These are phyloP conservation scores for Scenedesmus sp. DNA, from an alignment of 163 green algal species.

Conservation along the genomic window DNA sequence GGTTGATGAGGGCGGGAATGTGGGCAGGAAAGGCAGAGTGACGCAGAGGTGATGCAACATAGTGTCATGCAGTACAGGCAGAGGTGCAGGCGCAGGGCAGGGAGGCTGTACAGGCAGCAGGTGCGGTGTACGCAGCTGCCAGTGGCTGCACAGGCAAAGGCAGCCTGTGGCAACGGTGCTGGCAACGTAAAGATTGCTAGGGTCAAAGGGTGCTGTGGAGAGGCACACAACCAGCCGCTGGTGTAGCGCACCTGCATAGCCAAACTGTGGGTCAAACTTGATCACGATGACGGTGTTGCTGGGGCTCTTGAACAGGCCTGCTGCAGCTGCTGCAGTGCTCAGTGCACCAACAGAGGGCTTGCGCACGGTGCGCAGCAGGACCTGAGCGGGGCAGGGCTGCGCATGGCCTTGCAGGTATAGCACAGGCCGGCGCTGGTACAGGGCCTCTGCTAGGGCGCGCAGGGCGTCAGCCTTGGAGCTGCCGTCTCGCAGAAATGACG, in stretches of 20 bases:
- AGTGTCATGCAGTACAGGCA: too few relatives aligned
- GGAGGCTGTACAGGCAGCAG: not conserved
- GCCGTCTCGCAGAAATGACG: not conserved
- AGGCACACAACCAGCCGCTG: not conserved
- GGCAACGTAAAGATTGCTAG: not conserved
- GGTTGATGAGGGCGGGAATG: not conserved
- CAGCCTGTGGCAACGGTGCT: not conserved
- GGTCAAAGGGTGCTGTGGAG: not conserved
- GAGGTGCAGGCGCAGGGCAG: too few relatives aligned
- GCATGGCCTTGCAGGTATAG: conserved; percentile 18
- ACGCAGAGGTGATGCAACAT: too few relatives aligned
- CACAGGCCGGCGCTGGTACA: conserved; percentile 21
- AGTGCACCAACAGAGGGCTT: conserved; percentile 40
- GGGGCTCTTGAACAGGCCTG: conserved; percentile 33
- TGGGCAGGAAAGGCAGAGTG: not conserved
- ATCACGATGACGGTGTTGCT: conserved; percentile 43
- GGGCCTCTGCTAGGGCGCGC: not conserved
- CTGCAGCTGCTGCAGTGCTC: not conserved
- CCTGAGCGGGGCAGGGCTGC: conserved; percentile 14
- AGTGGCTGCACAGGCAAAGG: not conserved
- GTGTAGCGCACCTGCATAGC: conserved; percentile 36
- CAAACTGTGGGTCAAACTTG: conserved; percentile 50
- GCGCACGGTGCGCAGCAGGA: conserved; percentile 40
- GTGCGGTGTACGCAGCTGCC: too few relatives aligned
- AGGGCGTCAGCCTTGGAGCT: not conserved